Base-by-base conservation (phyloP, 1,284 basidiomycete species). In the Tremellales sp. region DNA sequence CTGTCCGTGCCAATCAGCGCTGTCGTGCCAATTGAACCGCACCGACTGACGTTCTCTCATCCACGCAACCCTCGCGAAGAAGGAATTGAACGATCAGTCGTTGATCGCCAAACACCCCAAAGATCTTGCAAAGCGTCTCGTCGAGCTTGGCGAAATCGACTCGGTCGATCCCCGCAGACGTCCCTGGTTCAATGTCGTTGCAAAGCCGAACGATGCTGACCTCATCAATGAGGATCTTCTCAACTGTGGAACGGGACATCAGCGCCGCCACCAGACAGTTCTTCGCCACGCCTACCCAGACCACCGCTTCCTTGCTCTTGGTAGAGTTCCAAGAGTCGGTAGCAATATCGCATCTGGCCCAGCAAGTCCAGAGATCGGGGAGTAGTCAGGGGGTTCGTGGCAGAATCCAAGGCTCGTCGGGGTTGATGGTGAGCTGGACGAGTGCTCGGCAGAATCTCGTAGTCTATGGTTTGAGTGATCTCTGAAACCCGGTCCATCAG, bases 181-280 rank as follows among this genome's bases (percentile, higher is more conserved):
- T 74, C 1, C 77, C 74, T 0, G 79, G 78, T 18, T 58, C 69
- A 4, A 79, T 45, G 16, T 65, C 58, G 36, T 81, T 79, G 50
- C 79, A 68, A 40, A 81, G 73, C 3, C 54, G 53, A 43, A 72
- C 68, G 19, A 81, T 62, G 2, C 74, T 75, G 16, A 75, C 74
- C 58, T 79, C 77, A 21, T 72, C 73, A 32, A 82, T 81, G 60
- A 82, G 75, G 35, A 82, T 73, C 58, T 83, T 82, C 49, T 80
- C 80, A 19, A 80, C 79, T 82, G 49, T 3, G 32, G 2, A 26
- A 49, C 28, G 25, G 38, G 21, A 22, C 39, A 26, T 34, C 40
- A 14, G 34, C 3, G 5, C 28, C n/a, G 10, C 16, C 19, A 18
- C 19, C 6, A 9, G 6, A 5, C 19, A 33, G 5, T 22, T n/a